Evolutionary conservation across 2,329 filamentous ascomycete species (phyloP), one percentile per base, ranked within the genome.

Genomic region (Aspergillus sojae): DNA sequence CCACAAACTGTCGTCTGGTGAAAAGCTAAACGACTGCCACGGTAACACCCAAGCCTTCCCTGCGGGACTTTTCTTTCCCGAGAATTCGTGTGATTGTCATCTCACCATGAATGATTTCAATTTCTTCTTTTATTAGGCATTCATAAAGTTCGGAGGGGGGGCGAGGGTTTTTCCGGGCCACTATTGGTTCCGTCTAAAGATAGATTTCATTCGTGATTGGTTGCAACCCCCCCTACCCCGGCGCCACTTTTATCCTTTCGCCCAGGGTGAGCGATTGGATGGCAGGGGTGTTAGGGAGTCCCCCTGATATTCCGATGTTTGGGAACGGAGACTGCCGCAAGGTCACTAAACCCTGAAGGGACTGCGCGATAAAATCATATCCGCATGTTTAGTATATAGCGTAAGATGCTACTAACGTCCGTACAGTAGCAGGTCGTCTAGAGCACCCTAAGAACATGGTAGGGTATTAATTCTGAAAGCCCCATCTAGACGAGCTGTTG

Each of bases 151-250:
- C 36, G 7, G 28, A 3, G 23, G 23, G 57, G 48, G 46, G 45
- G 50, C n/a, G 30, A 32, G 48, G 28, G n/a, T 14, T 39, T 56
- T 32, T n/a, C 54, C 46, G 32, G 12, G 41, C 45, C 14, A 48
- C 43, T 26, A 67, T 67, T 65, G 62, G 64, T 28, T 41, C 23
- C 9, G 39, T 23, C 71, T 73, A 74, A 73, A 72, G 62, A 72
- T 74, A 74, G 72, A 53, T 60, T 21, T 19, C 21, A 19, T 39
- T 11, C 32, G n/a, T 14, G 39, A 41, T 55, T 55, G 52, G 52
- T 11, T 39, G 5, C n/a, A 12, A 26, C 4, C 12, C 7, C 7
- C 5, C 11, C 32, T 14, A 36, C 34, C 34, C 52, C 32, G 11
- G 52, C 32, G 7, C n/a, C 53, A 60, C 61, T 62, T 63, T 52